phyloP scores from a whole-genome alignment of 1,139 yeast genomes.

The Geotrichum fermentans region DNA sequence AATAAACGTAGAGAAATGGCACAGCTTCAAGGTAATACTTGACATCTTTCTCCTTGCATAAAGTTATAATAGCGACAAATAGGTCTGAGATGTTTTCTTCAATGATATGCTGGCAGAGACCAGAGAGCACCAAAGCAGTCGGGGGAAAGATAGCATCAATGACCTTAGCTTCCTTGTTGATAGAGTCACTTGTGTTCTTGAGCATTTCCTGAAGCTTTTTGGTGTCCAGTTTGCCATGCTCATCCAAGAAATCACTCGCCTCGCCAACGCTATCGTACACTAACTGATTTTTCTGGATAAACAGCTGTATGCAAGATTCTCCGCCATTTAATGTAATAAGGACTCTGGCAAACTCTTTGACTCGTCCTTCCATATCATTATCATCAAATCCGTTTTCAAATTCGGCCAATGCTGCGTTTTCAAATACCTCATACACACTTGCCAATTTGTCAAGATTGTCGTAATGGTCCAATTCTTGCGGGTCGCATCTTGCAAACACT shows the following conservation, averaged over 20 bases:
- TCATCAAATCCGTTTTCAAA: slow-evolving; percentile 55
- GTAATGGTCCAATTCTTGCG: slow-evolving; percentile 37
- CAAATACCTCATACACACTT: slow-evolving; percentile 64
- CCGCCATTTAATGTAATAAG: slow-evolving; percentile 40
- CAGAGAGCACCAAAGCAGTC: slow-evolving; percentile 31
- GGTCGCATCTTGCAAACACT: slow-evolving; percentile 41
- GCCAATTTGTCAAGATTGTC: slow-evolving; percentile 47
- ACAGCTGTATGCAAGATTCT: slow-evolving; percentile 45
- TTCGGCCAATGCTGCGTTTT: slow-evolving; percentile 66
- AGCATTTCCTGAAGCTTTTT: slow-evolving; percentile 33
- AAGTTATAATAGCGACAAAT: slow-evolving; percentile 30
- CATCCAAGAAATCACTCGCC: slow-evolving; percentile 27
- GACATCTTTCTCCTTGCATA: slow-evolving; percentile 16
- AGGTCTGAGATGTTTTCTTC: slow-evolving; percentile 38
- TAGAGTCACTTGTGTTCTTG: slow-evolving; percentile 35
- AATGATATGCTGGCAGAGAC: slow-evolving; percentile 36
- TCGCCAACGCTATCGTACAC: slow-evolving; percentile 26
- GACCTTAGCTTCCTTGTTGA: slow-evolving; percentile 37
- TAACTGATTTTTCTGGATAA: slow-evolving; percentile 45
- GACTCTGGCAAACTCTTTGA: slow-evolving; percentile 37
- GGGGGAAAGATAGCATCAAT: slow-evolving; percentile 39
- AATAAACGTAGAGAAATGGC: slow-evolving; percentile 18
- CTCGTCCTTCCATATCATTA: slow-evolving; percentile 44
- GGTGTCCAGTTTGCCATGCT: slow-evolving; percentile 33
- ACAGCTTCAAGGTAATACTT: slow-evolving; percentile 17